Base-by-base conservation (phyloP, 345 rosid genomes). In the Syzygium aromaticum region DNA sequence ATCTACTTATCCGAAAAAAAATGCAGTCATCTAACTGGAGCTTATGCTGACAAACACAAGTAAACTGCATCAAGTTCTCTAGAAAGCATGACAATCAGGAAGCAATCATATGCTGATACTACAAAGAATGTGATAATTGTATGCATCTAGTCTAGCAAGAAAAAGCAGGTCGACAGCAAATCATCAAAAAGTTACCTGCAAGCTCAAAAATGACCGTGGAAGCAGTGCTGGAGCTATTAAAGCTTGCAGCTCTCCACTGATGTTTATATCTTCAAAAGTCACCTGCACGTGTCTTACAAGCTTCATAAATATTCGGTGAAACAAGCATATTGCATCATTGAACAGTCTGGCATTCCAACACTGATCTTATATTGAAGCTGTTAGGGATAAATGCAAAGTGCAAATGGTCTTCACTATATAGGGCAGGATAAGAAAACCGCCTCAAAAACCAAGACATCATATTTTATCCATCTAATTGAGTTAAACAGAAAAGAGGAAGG, bases 221-320 rank as follows among this genome's bases (percentile, higher is more conserved):
- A 96, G 91, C 85, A 97, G 33, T 11, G 99, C 99, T 84, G 98
- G 99, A 92, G 98, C 95, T 52, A 96, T 93, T 43, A 96, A 88
- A 89, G 95, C 93, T 93, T 96, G 98, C 89, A 96, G 87, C 89
- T 93, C 92, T 86, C 94, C 96, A 85, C 93, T 96, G 92, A 97
- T 96, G 86, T 90, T 94, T 84, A 97, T 91, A 89, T 96, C 91
- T 92, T 95, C 95, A 88, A 96, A 82, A 88, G 93, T 92, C 88
- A 97, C 91, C 98, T 97, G 97, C 90, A 92, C 33, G 51, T 52
- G 43, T 43, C 43, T 61, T 54, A 38, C 52, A 77, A 86, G 73
- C 64, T 86, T 33, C 88, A 86, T 8, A 21, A 40, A 86, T 27
- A 53, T 86, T 78, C 46, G 12, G 84, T 54, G 52, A 54, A 86